Percentiles rank a stretch among this genome's conserved stretches.
phyloP scores from a whole-genome alignment of 371 early-diverging fungal genomes.

The Mortierella sp. region DNA sequence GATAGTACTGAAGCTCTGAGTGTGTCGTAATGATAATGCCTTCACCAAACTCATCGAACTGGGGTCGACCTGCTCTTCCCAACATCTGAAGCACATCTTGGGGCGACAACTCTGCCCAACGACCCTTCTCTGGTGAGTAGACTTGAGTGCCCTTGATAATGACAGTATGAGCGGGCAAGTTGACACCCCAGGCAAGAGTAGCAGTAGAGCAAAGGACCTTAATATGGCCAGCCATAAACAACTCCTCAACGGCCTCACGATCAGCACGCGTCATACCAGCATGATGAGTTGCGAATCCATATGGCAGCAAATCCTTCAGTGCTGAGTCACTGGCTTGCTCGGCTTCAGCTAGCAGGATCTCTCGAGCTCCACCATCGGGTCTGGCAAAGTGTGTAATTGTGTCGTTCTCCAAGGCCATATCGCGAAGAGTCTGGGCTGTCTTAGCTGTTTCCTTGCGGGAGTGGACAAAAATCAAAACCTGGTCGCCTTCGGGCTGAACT shows the following conservation, averaged over 20 bases:
- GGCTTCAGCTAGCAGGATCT: slow-evolving; percentile 88
- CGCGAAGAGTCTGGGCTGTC: slow-evolving; percentile 91
- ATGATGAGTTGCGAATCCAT: slow-evolving; percentile 98
- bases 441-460: slow-evolving; percentile 98
- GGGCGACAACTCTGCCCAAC: slow-evolving; percentile 93
- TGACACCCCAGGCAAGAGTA: slow-evolving; percentile 99
- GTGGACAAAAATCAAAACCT: slow-evolving; percentile 98
- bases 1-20: slow-evolving; percentile 93
- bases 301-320: slow-evolving; percentile 90
- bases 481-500: slow-evolving; percentile 77
- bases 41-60: slow-evolving; percentile 97
- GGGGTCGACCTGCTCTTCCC: slow-evolving; percentile 99
- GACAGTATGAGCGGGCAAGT: slow-evolving; percentile 99
- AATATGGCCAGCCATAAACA: slow-evolving; percentile 94
- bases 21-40: slow-evolving; percentile 98
- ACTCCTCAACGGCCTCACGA: slow-evolving; percentile 94
- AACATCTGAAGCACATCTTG: slow-evolving; percentile 99
- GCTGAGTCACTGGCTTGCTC: slow-evolving; percentile 84
- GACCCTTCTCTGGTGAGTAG: slow-evolving; percentile 95
- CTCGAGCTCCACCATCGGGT: slow-evolving; percentile 84
- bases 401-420: slow-evolving; percentile 91
- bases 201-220: slow-evolving; percentile 98
- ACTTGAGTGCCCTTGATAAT: slow-evolving; percentile 99
- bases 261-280: slow-evolving; percentile 98
- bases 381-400: slow-evolving; percentile 84